phyloP scores from a whole-genome alignment of 345 rosid genomes.

The Cardiospermum halicacabum region DNA sequence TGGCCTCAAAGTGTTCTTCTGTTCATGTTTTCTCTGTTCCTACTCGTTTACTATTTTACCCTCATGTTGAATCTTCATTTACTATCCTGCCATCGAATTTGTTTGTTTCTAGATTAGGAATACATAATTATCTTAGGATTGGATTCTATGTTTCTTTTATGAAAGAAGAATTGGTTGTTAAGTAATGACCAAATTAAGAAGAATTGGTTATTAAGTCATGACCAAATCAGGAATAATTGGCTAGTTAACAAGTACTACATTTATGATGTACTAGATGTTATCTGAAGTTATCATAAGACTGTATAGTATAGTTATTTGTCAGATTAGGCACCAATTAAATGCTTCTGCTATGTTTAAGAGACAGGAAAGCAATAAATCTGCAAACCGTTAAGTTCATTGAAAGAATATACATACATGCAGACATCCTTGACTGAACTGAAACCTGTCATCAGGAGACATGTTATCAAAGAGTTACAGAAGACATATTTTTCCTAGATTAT shows the following conservation, averaged over 20 bases:
- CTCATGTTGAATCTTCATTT: slow-evolving; percentile 4
- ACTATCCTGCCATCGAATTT: background rate
- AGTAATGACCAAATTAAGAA: too few relatives aligned
- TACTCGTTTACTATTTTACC: slow-evolving; percentile 11
- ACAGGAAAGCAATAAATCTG: background rate
- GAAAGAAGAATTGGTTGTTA: too few relatives aligned
- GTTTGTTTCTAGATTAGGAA: too few relatives aligned
- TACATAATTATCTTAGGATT: too few relatives aligned
- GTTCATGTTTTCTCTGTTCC: background rate
- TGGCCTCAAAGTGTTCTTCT: background rate
- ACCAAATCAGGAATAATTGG: too few relatives aligned
- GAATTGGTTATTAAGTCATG: too few relatives aligned
- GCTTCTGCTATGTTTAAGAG: background rate
- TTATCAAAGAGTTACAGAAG: background rate
- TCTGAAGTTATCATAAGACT: too few relatives aligned
- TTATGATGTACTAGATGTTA: too few relatives aligned
- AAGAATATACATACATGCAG: background rate
- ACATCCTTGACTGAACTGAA: background rate
- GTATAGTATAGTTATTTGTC: background rate
- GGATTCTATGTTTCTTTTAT: too few relatives aligned
- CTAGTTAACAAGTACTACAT: too few relatives aligned
- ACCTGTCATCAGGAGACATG: background rate
- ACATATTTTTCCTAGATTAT: slow-evolving; percentile 4
- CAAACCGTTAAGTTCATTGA: background rate
- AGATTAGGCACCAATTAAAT: background rate